These are phyloP conservation scores for Microdochium trichocladiopsis DNA, from an alignment of 2,329 filamentous ascomycete genomes.

Conservation along the genomic window DNA sequence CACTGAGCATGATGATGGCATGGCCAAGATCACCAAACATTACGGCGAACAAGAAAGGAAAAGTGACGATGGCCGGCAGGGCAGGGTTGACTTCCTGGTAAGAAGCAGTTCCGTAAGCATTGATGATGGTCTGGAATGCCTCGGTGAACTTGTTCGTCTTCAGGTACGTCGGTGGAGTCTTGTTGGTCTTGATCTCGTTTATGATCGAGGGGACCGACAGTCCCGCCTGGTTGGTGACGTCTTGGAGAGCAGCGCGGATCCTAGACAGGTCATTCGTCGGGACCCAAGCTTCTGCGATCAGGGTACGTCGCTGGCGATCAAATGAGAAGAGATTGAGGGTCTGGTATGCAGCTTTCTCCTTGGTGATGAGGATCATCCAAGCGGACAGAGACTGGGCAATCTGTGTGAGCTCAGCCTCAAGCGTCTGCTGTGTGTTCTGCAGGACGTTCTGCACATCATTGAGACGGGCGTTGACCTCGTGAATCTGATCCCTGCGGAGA, in stretches of 20 bases:
- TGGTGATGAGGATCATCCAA: conserved; percentile 97
- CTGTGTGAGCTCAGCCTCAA: conserved; percentile 87
- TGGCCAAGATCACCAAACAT: conserved; percentile 99
- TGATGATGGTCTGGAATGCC: conserved; percentile 97
- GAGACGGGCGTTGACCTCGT: conserved; percentile 91
- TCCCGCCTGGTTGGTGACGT: conserved; percentile 93
- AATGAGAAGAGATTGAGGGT: conserved; percentile 96
- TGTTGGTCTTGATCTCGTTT: conserved; percentile 94
- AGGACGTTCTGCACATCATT: conserved; percentile 88
- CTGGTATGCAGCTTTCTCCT: conserved; percentile 97
- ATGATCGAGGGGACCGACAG: conserved; percentile 97
- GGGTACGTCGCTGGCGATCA: conserved; percentile 87
- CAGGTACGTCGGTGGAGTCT: conserved; percentile 93
- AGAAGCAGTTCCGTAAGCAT: conserved; percentile 95
- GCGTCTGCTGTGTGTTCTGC: conserved; percentile 87
- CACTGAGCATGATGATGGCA: conserved; percentile 78
- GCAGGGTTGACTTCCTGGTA: conserved; percentile 97
- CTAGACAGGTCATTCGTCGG: conserved; percentile 83
- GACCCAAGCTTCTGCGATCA: conserved; percentile 97
- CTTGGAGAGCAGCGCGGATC: conserved; percentile 89
- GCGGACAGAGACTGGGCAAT: conserved; percentile 88
- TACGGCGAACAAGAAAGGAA: conserved; percentile 98
- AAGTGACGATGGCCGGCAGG: conserved; percentile 90
- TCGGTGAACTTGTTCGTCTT: conserved; percentile 99
- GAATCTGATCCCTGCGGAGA: conserved; percentile 88